These are phyloP conservation scores for Pulveroboletus sp. DNA, from an alignment of 768 basidiomycete species.

Conservation along the genomic window DNA sequence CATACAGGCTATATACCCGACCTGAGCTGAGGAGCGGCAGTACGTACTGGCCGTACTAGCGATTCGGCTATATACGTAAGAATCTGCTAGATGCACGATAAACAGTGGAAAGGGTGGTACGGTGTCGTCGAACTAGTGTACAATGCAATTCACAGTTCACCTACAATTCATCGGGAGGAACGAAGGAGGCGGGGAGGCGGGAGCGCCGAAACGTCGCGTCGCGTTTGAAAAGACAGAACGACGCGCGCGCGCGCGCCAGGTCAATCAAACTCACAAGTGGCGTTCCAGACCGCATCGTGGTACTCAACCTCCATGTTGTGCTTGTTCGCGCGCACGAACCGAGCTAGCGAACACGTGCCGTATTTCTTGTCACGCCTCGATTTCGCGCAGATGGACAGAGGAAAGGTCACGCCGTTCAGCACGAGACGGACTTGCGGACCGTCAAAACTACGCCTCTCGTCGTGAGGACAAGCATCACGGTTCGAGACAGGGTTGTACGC, in stretches of 20 bases:
- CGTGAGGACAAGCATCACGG: not conserved
- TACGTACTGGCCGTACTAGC: too few relatives aligned
- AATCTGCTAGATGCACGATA: too few relatives aligned
- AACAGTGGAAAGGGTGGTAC: too few relatives aligned
- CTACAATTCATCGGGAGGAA: too few relatives aligned
- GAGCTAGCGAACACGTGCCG: constrained; percentile 36
- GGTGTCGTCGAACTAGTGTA: too few relatives aligned
- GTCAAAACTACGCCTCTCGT: constrained; percentile 20
- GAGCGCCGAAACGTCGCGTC: too few relatives aligned
- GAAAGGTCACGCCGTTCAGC: constrained; percentile 37
- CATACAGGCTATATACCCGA: too few relatives aligned
- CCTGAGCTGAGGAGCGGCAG: too few relatives aligned
- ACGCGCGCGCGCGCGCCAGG: not conserved
- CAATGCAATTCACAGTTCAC: too few relatives aligned
- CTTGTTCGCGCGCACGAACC: constrained; percentile 30
- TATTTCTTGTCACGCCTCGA: constrained; percentile 24
- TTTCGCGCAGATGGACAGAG: constrained; percentile 32
- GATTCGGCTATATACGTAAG: too few relatives aligned
- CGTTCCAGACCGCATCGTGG: constrained; percentile 33
- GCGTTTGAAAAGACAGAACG: too few relatives aligned
- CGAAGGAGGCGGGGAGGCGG: too few relatives aligned
- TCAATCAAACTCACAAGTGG: constrained; percentile 28
- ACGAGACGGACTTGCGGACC: constrained; percentile 38
- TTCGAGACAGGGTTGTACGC: not conserved
- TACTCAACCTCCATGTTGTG: constrained; percentile 25